Evolutionary conservation across 129 eudicot species (phyloP).

Genomic region (Tagetes erecta): DNA sequence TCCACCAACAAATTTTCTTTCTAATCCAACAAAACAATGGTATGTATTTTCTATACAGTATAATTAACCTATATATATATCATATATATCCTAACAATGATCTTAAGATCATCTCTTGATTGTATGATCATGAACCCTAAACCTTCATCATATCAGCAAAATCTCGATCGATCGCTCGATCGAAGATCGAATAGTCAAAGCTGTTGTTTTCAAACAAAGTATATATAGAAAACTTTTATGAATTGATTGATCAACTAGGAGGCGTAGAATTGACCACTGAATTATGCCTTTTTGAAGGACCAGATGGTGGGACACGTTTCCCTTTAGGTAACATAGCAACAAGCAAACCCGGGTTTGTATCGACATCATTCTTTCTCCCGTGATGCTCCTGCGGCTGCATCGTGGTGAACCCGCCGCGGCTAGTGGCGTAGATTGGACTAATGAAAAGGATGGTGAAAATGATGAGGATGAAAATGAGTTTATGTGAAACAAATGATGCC

Average conservation of each 20-base stretch:
- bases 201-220: not conserved
- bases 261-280: conserved; percentile 37
- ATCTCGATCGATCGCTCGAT: conserved; percentile 15
- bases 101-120: conserved; percentile 14
- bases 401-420: conserved; percentile 42
- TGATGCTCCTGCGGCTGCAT: conserved; percentile 32
- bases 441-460: conserved; percentile 30
- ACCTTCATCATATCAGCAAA: conserved; percentile 28
- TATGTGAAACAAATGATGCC: conserved; percentile 25
- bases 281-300: conserved; percentile 79
- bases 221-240: not conserved
- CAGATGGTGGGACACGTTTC: conserved; percentile 60
- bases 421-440: conserved; percentile 31
- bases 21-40: conserved; percentile 24
- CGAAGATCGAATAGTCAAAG: not conserved
- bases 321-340: conserved; percentile 56
- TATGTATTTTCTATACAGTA: conserved; percentile 26
- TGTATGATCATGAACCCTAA: conserved; percentile 13
- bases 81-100: conserved; percentile 1
- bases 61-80: conserved; percentile 1
- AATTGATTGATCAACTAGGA: conserved; percentile 3
- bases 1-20: conserved; percentile 9
- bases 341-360: conserved; percentile 23
- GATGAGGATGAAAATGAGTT: conserved; percentile 23
- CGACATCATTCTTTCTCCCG: conserved; percentile 20